Evolutionary conservation across 2,329 filamentous ascomycete genomes (phyloP), one percentile per base, ranked within the genome.

Genomic region (Teratosphaeriaceae sp.): DNA sequence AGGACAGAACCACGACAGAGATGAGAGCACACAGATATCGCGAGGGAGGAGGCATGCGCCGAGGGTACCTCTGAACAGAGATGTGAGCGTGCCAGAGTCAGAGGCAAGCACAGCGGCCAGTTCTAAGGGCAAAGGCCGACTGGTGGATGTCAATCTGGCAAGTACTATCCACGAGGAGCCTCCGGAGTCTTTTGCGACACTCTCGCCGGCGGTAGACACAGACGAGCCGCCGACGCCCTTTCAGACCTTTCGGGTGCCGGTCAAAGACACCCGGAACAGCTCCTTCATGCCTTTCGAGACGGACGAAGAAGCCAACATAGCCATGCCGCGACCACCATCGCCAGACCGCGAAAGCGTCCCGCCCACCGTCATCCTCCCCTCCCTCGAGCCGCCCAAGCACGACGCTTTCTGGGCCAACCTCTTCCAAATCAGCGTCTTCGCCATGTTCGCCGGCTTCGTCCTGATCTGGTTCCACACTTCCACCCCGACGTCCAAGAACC

Each of bases 341-440:
- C 70, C 73, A 5, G 68, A 71, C 38, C 64, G 64, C 27, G 74
- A 76, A 23, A 75, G 72, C n/a, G 68, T 75, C 15, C 78, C 77
- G 36, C 71, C 73, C 20, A 71, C 76, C 0, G 71, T 80, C 23
- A 71, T 78, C 19, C 69, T 76, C 9, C 70, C 78, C 4, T 75
- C 81, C 30, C 74, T 75, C 38, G 84, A 89, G 57, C 76, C 85
- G 18, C 88, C 88, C 46, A 75, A 78, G 38, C 88, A 97, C 62
- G 92, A 98, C 64, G 74, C 82, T 4, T 94, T 97, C 67, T 98
- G 92, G 74, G 87, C 85, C 3, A 89, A 87, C 66, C 74, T 96
- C 34, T 98, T 89, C 62, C 69, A 94, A 37, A 92, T 97, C 55
- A 81, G 81, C 24, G 69, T 94, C 41, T 88, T 86, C 35, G 84